Conservation (phyloP, 192 early-diverging fungal species). For the Coemansia sp. region DNA sequence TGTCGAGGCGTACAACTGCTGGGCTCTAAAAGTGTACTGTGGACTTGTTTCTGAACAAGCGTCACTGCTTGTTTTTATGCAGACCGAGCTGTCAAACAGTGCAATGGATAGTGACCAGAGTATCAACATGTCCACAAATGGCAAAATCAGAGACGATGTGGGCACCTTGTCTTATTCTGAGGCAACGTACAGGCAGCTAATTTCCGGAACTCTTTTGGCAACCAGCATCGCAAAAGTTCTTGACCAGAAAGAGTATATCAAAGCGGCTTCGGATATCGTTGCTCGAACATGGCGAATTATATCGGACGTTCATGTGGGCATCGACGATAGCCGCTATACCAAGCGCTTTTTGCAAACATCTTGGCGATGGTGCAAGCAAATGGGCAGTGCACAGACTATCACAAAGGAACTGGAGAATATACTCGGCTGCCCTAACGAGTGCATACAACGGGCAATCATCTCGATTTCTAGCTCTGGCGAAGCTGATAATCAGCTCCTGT, state of each 20-base stretch:
- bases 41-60: neutral
- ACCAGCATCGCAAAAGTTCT: conserved; percentile 25
- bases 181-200: conserved; percentile 6
- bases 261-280: conserved; percentile 1
- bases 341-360: conserved; percentile 25
- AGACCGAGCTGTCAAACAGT: neutral
- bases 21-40: neutral
- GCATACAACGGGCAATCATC: conserved; percentile 2
- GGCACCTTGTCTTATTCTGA: neutral
- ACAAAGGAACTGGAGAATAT: conserved; percentile 4
- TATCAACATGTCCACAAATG: neutral
- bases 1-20: conserved; percentile 10
- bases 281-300: conserved; percentile 22
- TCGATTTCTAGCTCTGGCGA: conserved; percentile 12
- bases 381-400: conserved; percentile 7
- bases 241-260: neutral
- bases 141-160: neutral
- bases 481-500: conserved; percentile 3
- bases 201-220: conserved; percentile 23
- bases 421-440: conserved; percentile 18
- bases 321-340: conserved; percentile 4
- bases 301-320: neutral
- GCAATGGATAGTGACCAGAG: no score
- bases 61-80: conserved; percentile 6
- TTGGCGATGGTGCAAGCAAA: conserved; percentile 37